Conservation (phyloP, 2,329 filamentous ascomycete genomes). For the Sarocladium kiliense region DNA sequence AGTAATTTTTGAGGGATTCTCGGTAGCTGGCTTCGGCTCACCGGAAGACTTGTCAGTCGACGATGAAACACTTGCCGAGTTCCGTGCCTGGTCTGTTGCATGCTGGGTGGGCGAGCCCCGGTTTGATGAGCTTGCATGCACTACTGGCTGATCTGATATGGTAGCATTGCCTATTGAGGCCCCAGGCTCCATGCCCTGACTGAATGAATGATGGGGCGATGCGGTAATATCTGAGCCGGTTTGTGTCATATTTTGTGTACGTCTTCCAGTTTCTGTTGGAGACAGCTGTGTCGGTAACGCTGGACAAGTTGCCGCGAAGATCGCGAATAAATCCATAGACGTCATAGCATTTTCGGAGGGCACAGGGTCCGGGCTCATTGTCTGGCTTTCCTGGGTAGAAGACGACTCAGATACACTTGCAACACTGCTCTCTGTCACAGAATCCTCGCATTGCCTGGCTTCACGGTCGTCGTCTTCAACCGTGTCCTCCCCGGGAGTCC, state of each 20-base stretch:
- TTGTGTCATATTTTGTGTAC: neutral
- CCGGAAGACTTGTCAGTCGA: neutral
- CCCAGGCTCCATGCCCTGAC: neutral
- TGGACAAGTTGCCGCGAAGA: constrained; percentile 1
- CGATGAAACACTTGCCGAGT: neutral
- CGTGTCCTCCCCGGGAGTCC: constrained; percentile 57
- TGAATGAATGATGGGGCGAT: neutral
- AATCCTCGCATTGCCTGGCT: neutral
- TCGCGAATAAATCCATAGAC: constrained; percentile 1
- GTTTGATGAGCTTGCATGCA: neutral
- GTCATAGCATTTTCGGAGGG: neutral
- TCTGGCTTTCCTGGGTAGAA: neutral
- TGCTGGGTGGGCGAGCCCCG: neutral
- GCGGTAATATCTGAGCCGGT: neutral
- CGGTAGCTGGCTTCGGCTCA: neutral
- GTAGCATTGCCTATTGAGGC: neutral
- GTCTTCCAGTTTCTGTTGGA: neutral
- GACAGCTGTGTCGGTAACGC: neutral
- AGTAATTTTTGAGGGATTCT: neutral
- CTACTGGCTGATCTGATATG: neutral
- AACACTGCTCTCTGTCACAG: neutral
- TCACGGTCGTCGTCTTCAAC: constrained; percentile 25
- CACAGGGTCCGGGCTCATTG: neutral
- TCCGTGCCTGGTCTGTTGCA: neutral
- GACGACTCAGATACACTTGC: neutral